Conservation (phyloP, 1,139 yeast species). For the Eremothecium sinecaudum region DNA sequence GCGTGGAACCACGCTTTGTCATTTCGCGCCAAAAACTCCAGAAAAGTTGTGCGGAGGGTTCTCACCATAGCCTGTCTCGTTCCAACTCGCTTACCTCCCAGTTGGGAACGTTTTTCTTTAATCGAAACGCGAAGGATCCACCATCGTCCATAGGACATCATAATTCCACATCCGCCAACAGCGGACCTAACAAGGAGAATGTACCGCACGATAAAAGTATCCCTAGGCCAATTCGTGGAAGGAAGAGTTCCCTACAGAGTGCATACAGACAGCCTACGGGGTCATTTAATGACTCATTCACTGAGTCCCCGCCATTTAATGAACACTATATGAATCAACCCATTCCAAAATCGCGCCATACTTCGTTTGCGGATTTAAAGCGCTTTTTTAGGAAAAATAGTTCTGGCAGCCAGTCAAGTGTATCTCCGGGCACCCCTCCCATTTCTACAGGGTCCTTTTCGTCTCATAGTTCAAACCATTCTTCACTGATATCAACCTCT, state of each 20-base stretch:
- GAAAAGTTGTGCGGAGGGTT: slow-evolving; percentile 37
- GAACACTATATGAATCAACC: slow-evolving; percentile 23
- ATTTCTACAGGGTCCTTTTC: slow-evolving; percentile 16
- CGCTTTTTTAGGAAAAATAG: slow-evolving; percentile 44
- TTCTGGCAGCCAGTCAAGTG: slow-evolving; percentile 9
- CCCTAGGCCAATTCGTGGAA: slow-evolving; percentile 30
- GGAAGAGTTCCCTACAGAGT: slow-evolving; percentile 28
- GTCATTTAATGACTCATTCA: slow-evolving; percentile 22
- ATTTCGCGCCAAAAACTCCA: slow-evolving; percentile 65
- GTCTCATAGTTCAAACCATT: slow-evolving; percentile 14
- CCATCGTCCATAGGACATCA: slow-evolving; percentile 8
- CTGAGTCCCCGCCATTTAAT: slow-evolving; percentile 24
- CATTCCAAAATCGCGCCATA: slow-evolving; percentile 39
- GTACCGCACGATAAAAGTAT: slow-evolving; percentile 17
- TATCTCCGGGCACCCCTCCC: slow-evolving; percentile 23
- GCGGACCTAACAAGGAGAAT: slow-evolving; percentile 6
- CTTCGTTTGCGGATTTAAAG: slow-evolving; percentile 66
- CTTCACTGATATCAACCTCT: slow-evolving; percentile 12
- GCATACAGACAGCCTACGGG: slow-evolving; percentile 28
- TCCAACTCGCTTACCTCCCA: slow-evolving; percentile 41
- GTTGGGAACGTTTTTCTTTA: slow-evolving; percentile 34
- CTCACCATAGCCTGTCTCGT: slow-evolving; percentile 35
- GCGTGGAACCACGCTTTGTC: slow-evolving; percentile 62
- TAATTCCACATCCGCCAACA: slow-evolving; percentile 4
- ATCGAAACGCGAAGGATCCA: slow-evolving; percentile 29